Base-by-base conservation (phyloP, 192 early-diverging fungal species). In the Phycomyces nitens region DNA sequence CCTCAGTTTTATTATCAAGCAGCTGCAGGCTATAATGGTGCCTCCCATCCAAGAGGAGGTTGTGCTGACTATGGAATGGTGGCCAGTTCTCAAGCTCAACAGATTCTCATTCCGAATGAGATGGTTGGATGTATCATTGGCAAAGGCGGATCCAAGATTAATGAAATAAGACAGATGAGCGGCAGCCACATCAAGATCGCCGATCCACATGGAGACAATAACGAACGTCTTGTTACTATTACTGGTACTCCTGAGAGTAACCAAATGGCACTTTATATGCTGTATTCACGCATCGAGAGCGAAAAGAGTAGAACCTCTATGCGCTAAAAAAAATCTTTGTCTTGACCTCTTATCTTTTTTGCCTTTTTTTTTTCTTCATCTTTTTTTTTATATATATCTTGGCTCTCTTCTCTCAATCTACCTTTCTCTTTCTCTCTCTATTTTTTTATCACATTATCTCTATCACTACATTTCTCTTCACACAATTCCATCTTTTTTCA, bases 111-210 rank as follows among this genome's bases (percentile, higher is more conserved):
- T 50, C 86, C 86, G 14, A 81, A 82, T 54, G 85, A 86, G 52
- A 80, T 87, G 78, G 39, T 91, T 42, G 96, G 96, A 20, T 91
- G 91, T 68, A 92, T 98, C 63, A 98, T 98, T 77, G 96, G 96
- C 67, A 95, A 95, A 73, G 86, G 87, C 16, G 95, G 94, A 26
- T 80, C 79, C 38, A 88, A 89, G 66, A 89, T 92, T 64, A 86
- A 89, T 57, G 89, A 92, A 69, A 92, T 92, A 65, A 85, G 89
- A 58, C 86, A 88, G 53, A 75, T 88, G 39, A 87, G 85, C 56
- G 89, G 89, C 55, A 86, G 85, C 49, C 89, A 92, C 71, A 95
- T 98, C 72, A 90, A 92, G 71, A 96, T 98, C 66, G 88, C 89
- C 42, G 83, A 83, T 52, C 88, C 88, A 56, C 81, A 82, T 57